Conservation (phyloP, 495 filamentous ascomycete species). For the Xylaria acuta region DNA sequence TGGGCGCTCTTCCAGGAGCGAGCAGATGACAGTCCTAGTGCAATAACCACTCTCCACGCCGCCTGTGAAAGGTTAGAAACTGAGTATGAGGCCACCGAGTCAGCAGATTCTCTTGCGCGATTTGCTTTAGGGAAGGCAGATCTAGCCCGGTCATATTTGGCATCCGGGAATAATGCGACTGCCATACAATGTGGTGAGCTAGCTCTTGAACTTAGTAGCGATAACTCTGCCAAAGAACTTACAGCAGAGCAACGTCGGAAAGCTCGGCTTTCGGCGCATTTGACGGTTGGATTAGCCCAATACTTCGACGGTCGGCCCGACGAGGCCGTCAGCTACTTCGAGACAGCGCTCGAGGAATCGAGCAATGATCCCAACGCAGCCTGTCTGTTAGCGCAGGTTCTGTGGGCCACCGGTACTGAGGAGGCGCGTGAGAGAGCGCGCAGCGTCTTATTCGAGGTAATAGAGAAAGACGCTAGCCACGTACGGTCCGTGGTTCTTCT, state of each 20-base stretch:
- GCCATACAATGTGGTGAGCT: slow-evolving; percentile 77
- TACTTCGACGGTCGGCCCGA: slow-evolving; percentile 71
- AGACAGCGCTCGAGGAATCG: slow-evolving; percentile 80
- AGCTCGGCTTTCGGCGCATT: slow-evolving; percentile 79
- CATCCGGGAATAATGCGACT: slow-evolving; percentile 63
- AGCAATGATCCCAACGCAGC: slow-evolving; percentile 80
- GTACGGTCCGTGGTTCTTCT: slow-evolving; percentile 78
- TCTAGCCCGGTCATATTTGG: slow-evolving; percentile 78
- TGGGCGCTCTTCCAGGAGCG: slow-evolving; percentile 82
- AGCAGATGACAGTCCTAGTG: slow-evolving; percentile 67
- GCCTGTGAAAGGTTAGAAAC: slow-evolving; percentile 74
- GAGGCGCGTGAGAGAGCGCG: slow-evolving; percentile 76
- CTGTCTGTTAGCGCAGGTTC: slow-evolving; percentile 84
- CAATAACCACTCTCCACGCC: slow-evolving; percentile 66
- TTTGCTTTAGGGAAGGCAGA: slow-evolving; percentile 90
- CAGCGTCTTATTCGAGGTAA: slow-evolving; percentile 77
- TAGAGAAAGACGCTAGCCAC: slow-evolving; percentile 75
- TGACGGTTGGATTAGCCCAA: slow-evolving; percentile 82
- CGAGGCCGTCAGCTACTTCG: slow-evolving; percentile 77
- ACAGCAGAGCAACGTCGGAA: slow-evolving; percentile 61
- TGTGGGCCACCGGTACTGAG: slow-evolving; percentile 87
- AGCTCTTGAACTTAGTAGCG: slow-evolving; percentile 72
- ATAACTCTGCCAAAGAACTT: slow-evolving; percentile 61
- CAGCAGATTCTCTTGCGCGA: slow-evolving; percentile 67
- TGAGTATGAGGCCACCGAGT: slow-evolving; percentile 85